Percentiles rank a stretch among this genome's conserved stretches.
phyloP scores from a whole-genome alignment of 805 yeast species.

The Brettanomyces anomalus region DNA sequence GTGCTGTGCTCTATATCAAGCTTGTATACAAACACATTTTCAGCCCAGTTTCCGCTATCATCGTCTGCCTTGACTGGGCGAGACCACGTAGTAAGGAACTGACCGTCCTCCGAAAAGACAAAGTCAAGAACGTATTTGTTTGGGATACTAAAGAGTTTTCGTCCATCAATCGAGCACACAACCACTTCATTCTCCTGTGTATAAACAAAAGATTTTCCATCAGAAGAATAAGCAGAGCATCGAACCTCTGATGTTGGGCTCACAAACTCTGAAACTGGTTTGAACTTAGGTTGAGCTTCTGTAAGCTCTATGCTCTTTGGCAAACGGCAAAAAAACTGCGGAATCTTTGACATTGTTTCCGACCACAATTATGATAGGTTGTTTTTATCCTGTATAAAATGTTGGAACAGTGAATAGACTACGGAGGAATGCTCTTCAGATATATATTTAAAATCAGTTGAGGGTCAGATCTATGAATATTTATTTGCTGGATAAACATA shows the following conservation, averaged over 20 bases:
- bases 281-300: conserved; percentile 36
- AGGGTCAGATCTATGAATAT: no score
- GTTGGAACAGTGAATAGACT: no score
- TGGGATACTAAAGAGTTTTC: conserved; percentile 37
- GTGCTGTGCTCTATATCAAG: conserved; percentile 23
- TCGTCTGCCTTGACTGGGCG: conserved; percentile 59
- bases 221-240: conserved; percentile 55
- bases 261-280: conserved; percentile 20
- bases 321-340: conserved; percentile 34
- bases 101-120: conserved; percentile 83
- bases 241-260: conserved; percentile 41
- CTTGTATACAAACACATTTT: conserved; percentile 75
- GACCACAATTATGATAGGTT: no score
- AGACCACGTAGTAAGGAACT: conserved; percentile 80
- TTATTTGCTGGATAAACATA: no score
- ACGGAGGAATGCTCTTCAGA: no score
- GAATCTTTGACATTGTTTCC: conserved; percentile 11
- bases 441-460: no score
- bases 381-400: no score
- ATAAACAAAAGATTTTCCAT: conserved; percentile 64
- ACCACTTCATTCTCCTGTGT: conserved; percentile 56
- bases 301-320: conserved; percentile 48
- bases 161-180: conserved; percentile 47
- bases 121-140: conserved; percentile 69
- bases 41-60: conserved; percentile 63